Conservation (phyloP, 2,329 filamentous ascomycete species). For the Lojkania enalia region DNA sequence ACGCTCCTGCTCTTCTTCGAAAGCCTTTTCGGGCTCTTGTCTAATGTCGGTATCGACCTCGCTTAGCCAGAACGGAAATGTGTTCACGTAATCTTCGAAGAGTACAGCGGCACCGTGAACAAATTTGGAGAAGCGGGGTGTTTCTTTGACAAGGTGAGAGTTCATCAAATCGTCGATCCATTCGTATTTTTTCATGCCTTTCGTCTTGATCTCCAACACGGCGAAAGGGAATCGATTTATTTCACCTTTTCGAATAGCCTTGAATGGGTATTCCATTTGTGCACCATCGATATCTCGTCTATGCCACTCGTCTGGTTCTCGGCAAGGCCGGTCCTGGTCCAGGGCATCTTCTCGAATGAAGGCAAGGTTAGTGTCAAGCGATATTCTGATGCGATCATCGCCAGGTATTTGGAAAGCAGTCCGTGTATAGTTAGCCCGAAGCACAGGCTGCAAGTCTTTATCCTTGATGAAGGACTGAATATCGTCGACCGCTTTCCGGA, state of each 20-base stretch:
- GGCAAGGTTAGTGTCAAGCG: conserved; percentile 88
- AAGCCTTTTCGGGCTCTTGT: conserved; percentile 86
- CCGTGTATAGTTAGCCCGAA: conserved; percentile 90
- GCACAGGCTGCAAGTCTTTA: conserved; percentile 76
- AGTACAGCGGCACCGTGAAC: conserved; percentile 88
- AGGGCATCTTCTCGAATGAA: conserved; percentile 78
- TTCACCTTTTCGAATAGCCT: conserved; percentile 84
- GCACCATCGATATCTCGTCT: conserved; percentile 83
- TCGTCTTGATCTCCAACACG: conserved; percentile 88
- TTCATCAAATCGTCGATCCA: conserved; percentile 93
- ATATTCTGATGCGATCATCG: conserved; percentile 86
- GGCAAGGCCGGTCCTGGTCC: conserved; percentile 81
- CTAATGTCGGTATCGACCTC: conserved; percentile 92
- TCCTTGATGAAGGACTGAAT: conserved; percentile 81
- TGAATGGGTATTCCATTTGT: conserved; percentile 85
- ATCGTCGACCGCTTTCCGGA: conserved; percentile 72
- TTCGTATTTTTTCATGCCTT: conserved; percentile 68
- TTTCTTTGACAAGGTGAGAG: conserved; percentile 88
- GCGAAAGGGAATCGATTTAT: conserved; percentile 89
- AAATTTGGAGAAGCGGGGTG: conserved; percentile 94
- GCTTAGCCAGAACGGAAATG: conserved; percentile 92
- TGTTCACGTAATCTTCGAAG: conserved; percentile 94
- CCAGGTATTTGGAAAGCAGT: conserved; percentile 96
- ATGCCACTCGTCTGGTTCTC: conserved; percentile 88
- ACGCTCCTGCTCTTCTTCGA: conserved; percentile 86